Conservation (phyloP, 441 rosid species). For the Adansonia gregorii region DNA sequence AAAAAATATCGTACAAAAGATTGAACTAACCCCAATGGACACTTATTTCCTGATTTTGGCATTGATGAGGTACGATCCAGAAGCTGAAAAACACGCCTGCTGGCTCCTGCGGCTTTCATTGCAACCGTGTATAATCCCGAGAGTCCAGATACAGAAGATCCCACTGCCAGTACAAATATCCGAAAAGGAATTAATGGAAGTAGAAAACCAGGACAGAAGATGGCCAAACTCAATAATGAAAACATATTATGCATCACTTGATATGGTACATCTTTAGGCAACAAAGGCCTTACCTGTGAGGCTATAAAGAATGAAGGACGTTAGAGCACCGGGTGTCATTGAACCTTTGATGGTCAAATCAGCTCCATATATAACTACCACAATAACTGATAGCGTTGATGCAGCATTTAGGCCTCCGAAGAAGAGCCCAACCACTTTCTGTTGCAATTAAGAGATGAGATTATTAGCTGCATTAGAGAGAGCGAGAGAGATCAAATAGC, state of each 20-base stretch:
- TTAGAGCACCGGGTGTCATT: conserved; percentile 84
- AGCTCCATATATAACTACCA: conserved; percentile 92
- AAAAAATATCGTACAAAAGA: conserved; percentile 21
- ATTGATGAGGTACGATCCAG: conserved; percentile 81
- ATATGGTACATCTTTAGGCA: neutral
- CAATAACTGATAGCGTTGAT: conserved; percentile 80
- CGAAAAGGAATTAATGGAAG: neutral
- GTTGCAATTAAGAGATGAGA: conserved; percentile 29
- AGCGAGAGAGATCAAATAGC: conserved; percentile 20
- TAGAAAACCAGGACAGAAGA: neutral
- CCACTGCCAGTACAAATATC: conserved; percentile 61
- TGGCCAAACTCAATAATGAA: neutral
- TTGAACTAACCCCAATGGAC: conserved; percentile 68
- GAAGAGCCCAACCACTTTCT: conserved; percentile 83
- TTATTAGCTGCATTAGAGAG: conserved; percentile 11
- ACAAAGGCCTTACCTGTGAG: conserved; percentile 64
- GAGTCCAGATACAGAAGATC: conserved; percentile 76
- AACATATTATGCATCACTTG: neutral
- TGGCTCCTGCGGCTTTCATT: conserved; percentile 99
- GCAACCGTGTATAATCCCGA: conserved; percentile 85
- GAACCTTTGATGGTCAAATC: conserved; percentile 78
- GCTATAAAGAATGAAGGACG: conserved; percentile 95
- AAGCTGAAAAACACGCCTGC: conserved; percentile 93
- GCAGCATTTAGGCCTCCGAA: conserved; percentile 93
- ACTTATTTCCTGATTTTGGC: conserved; percentile 74